Conservation (phyloP, 352 stramenopile species). For the Phytophthora pseudosyringae region DNA sequence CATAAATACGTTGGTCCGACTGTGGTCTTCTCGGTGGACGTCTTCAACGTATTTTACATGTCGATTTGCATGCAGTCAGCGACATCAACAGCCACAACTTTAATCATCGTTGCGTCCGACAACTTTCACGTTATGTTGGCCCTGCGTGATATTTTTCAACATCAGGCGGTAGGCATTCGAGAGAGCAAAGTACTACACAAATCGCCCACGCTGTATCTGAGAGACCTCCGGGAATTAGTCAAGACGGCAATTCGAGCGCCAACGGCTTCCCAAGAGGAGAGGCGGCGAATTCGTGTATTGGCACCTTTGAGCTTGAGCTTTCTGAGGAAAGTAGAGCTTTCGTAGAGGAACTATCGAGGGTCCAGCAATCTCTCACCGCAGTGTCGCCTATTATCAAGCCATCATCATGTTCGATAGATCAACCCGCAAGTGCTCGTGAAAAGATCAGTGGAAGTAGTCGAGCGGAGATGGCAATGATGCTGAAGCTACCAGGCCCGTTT, state of each 20-base stretch:
- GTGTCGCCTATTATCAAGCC: background rate
- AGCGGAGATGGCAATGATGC: background rate
- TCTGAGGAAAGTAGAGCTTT: background rate
- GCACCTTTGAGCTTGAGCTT: background rate
- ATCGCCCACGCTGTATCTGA: background rate
- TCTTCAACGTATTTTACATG: constrained; percentile 4
- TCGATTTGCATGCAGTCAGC: background rate
- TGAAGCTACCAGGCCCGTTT: background rate
- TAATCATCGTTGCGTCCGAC: background rate
- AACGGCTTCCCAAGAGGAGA: background rate
- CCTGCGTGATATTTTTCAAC: background rate
- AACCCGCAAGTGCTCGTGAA: background rate
- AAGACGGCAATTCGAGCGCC: background rate
- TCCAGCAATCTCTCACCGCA: background rate
- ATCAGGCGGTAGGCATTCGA: background rate
- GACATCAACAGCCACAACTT: background rate
- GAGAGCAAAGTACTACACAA: background rate
- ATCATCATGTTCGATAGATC: background rate
- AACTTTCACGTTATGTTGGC: background rate
- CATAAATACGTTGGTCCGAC: constrained; percentile 1
- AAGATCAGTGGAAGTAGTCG: background rate
- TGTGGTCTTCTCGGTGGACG: background rate
- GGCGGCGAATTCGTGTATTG: background rate
- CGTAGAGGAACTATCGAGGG: background rate
- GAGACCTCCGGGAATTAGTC: background rate